Base-by-base conservation (phyloP, 371 early-diverging fungal species). In the Lichtheimia ramosa region DNA sequence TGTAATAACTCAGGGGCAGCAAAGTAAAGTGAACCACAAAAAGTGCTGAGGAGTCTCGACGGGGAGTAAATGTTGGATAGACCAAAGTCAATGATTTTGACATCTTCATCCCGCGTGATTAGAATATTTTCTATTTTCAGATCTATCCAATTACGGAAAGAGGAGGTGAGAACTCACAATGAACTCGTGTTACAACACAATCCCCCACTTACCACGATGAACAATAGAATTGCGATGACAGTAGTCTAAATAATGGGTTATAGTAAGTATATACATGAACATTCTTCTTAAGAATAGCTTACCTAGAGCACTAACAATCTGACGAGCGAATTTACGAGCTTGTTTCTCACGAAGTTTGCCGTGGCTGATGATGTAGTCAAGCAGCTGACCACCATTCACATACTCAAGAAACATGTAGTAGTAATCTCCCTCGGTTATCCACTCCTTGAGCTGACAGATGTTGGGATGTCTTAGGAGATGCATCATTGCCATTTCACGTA, bases 101-200 rank as follows among this genome's bases (percentile, higher is more conserved):
- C 81, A 42, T 76, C 62, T 54, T 85, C 84, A 58, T 69, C 61
- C 28, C 73, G 59, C 10, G 74, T 73, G 14, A 94, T 75, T 34
- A 96, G 70, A 42, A 97, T 89, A 69, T 97, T 97, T 72, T 97
- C 97, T 56, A 96, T 89, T 80, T 97, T 96, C 57, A 97, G 72
- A 71, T 96, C 96, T 64, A 92, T 24, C 57, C 43, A 50, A 92
- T 85, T 41, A 79, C 79, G 65, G 90, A 88, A 54, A 65, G 69
- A 68, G 90, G 91, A 65, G 88, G 86, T 59, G 41, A 50, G 54
- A 28, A 56, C 49, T 43, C 58, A 25, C 28, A 64, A 41, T 24
- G 53, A 52, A 54, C 58, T 55, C 60, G 60, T 65, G 65, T 28
- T 43, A 41, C 23, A 34, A 46, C n/a, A 46, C 18, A 21, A 16